These are phyloP conservation scores for Phytophthora sp. DNA, from an alignment of 352 stramenopile genomes.

Conservation along the genomic window DNA sequence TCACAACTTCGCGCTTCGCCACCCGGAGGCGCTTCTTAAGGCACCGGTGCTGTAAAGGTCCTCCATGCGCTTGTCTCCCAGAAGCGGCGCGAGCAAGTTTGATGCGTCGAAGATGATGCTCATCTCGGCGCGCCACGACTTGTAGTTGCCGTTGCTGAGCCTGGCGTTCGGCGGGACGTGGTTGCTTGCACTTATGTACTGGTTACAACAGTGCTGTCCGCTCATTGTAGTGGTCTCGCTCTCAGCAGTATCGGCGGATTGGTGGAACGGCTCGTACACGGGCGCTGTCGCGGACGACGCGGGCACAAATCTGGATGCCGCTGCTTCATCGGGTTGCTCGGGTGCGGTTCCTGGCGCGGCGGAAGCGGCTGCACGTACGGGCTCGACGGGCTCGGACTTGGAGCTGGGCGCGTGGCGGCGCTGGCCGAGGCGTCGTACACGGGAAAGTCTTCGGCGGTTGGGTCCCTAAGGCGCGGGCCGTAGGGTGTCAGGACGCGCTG, in stretches of 20 bases:
- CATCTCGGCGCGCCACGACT: constrained; percentile 1
- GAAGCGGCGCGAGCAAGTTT: neutral
- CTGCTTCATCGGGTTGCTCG: neutral
- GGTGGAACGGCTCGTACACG: neutral
- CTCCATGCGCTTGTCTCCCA: neutral
- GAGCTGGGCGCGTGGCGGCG: neutral
- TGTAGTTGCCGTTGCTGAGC: constrained; percentile 2
- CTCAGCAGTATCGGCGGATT: neutral
- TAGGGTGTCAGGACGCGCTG: constrained; percentile 1
- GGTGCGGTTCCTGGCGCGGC: neutral
- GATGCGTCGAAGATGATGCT: neutral
- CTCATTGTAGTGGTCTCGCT: neutral
- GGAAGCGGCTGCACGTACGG: too few relatives aligned
- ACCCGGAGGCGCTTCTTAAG: neutral
- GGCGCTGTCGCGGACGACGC: neutral
- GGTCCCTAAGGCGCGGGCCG: neutral
- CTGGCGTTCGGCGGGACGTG: neutral
- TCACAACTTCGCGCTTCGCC: neutral
- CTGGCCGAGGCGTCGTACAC: neutral
- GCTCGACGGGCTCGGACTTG: neutral
- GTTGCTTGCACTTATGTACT: constrained; percentile 4
- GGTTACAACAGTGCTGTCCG: neutral
- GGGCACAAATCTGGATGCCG: neutral
- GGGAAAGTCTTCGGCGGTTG: neutral
- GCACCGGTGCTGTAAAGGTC: neutral